These are phyloP conservation scores for Ceriops decandra DNA, from an alignment of 345 rosid genomes.

Conservation along the genomic window DNA sequence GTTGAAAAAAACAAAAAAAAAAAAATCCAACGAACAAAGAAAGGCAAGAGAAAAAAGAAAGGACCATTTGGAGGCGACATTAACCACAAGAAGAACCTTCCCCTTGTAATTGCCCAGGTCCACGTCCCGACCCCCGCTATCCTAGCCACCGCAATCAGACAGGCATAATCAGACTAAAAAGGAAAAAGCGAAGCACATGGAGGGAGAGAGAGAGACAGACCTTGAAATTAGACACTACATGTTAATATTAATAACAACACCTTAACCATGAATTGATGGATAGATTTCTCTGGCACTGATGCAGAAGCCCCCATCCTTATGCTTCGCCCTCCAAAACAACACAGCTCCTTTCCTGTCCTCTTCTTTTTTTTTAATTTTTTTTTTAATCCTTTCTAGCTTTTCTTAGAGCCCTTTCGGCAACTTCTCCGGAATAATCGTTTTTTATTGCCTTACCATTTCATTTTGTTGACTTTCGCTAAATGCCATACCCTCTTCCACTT, in stretches of 20 bases:
- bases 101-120: conserved; percentile 70
- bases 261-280: conserved; percentile 77
- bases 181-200: background rate
- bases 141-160: conserved; percentile 30
- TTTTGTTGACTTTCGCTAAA: too few species aligned
- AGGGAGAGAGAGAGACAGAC: background rate
- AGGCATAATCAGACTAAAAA: background rate
- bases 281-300: conserved; percentile 59
- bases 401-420: too few species aligned
- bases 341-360: background rate
- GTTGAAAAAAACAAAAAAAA: background rate
- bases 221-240: too few species aligned
- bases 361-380: background rate
- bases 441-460: too few species aligned
- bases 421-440: too few species aligned
- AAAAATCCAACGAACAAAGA: background rate
- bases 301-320: conserved; percentile 56
- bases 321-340: background rate
- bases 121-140: conserved; percentile 61
- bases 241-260: conserved; percentile 18
- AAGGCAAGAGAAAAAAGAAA: background rate
- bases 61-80: conserved; percentile 93
- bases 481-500: too few species aligned
- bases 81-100: conserved; percentile 76
- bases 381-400: too few species aligned